These are phyloP conservation scores for Penicillium bovifimosum DNA, from an alignment of 495 filamentous ascomycete species.

Conservation along the genomic window DNA sequence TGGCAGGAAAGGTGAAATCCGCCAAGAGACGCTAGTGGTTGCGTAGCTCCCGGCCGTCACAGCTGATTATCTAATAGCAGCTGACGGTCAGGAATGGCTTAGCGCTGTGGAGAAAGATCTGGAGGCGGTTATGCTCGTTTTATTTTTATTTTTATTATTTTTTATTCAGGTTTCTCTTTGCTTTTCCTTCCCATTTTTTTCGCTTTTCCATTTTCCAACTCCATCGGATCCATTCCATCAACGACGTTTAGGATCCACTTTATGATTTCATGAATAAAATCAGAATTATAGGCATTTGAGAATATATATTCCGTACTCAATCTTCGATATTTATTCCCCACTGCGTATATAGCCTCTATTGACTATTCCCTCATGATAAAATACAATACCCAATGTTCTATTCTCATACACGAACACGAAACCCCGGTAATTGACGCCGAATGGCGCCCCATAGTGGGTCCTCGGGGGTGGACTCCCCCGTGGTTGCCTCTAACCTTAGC, in stretches of 20 bases:
- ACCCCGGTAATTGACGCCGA: constrained; percentile 19
- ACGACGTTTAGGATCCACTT: neutral
- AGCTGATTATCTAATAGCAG: constrained; percentile 27
- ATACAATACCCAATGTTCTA: neutral
- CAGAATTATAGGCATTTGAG: no score
- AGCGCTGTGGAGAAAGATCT: constrained; percentile 38
- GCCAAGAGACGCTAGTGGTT: constrained; percentile 48
- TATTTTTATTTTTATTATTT: constrained; percentile 11
- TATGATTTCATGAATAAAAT: neutral
- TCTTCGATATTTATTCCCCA: no score
- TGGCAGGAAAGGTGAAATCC: constrained; percentile 41
- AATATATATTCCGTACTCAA: neutral
- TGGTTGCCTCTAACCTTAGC: constrained; percentile 14
- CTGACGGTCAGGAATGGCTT: constrained; percentile 34
- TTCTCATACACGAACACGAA: constrained; percentile 3
- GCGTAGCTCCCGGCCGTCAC: constrained; percentile 41
- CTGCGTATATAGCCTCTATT: no score
- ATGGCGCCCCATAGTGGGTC: constrained; percentile 22
- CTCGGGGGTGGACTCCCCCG: constrained; percentile 22
- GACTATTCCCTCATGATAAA: no score
- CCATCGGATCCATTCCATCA: neutral
- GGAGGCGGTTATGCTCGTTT: constrained; percentile 28
- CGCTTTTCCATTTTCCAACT: neutral
- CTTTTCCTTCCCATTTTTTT: neutral
- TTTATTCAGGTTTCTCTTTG: neutral